Percentiles rank a stretch among this genome's conserved stretches.
Evolutionary conservation across 441 rosid species (phyloP).

Genomic region (Gossypium schwendimanii): DNA sequence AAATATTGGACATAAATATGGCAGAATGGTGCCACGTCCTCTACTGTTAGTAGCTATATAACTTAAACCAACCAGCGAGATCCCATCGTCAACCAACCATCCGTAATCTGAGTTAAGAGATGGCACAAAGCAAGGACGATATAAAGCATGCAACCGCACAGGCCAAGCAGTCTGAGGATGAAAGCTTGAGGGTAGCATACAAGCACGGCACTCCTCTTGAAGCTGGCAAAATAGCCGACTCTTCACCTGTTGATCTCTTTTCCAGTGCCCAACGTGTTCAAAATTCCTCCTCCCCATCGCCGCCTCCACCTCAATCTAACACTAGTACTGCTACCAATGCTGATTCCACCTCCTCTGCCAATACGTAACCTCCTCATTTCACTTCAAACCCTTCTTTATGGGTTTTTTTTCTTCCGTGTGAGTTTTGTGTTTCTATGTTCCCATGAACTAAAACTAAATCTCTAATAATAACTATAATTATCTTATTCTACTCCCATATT

Average conservation of each 20-base stretch:
- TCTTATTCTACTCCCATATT: too few species aligned
- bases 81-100: too few species aligned
- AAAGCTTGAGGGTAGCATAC: constrained; percentile 1
- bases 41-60: neutral
- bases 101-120: neutral
- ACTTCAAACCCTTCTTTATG: neutral
- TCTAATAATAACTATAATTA: too few species aligned
- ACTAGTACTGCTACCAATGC: neutral
- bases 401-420: neutral
- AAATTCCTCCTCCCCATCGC: neutral
- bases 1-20: neutral
- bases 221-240: neutral
- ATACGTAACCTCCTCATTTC: neutral
- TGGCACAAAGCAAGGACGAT: neutral
- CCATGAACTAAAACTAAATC: too few species aligned
- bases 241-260: constrained; percentile 1
- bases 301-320: neutral
- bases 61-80: neutral
- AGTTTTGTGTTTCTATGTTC: neutral
- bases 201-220: constrained; percentile 5
- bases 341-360: neutral
- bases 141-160: constrained; percentile 2
- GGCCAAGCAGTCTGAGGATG: constrained; percentile 4
- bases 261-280: neutral
- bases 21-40: neutral